Evolutionary conservation across 306 rosid genomes (phyloP).

Genomic region (Vicia villosa): DNA sequence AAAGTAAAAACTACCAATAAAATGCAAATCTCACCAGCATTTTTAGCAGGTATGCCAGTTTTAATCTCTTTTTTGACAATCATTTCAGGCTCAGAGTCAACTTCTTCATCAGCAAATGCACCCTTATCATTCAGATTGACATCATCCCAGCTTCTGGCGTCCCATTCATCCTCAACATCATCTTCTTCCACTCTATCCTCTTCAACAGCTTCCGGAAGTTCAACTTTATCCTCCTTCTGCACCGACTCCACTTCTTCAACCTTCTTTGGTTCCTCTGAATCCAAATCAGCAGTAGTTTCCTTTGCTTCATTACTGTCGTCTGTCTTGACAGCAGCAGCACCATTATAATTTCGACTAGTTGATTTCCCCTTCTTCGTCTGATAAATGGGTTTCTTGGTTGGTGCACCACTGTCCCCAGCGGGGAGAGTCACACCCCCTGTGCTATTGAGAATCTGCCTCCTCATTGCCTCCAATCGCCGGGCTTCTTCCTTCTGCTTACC

Average conservation of each 20-base stretch:
- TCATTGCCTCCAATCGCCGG: slow-evolving; percentile 76
- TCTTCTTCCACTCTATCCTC: slow-evolving; percentile 68
- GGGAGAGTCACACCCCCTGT: slow-evolving; percentile 56
- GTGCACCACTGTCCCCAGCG: slow-evolving; percentile 56
- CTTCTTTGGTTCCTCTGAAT: slow-evolving; percentile 53
- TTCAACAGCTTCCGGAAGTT: slow-evolving; percentile 56
- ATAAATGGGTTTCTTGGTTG: slow-evolving; percentile 73
- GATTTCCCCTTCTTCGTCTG: slow-evolving; percentile 75
- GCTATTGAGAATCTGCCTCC: slow-evolving; percentile 69
- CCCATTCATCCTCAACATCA: slow-evolving; percentile 91
- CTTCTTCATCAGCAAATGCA: slow-evolving; percentile 93
- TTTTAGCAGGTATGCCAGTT: slow-evolving; percentile 42
- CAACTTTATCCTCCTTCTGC: slow-evolving; percentile 57
- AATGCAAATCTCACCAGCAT: slow-evolving; percentile 50
- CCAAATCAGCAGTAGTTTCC: slow-evolving; percentile 50
- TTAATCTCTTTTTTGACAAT: slow-evolving; percentile 49
- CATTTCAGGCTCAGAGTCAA: slow-evolving; percentile 64
- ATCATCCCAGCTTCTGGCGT: slow-evolving; percentile 96
- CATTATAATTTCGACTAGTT: slow-evolving; percentile 56
- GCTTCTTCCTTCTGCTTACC: slow-evolving; percentile 87
- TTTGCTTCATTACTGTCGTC: slow-evolving; percentile 57
- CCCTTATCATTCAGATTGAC: slow-evolving; percentile 62
- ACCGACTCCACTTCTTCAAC: slow-evolving; percentile 59
- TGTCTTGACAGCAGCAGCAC: slow-evolving; percentile 50
- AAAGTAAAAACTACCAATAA: slow-evolving; percentile 9